phyloP scores from a whole-genome alignment of 805 yeast genomes.

The Schwanniomyces sp. region DNA sequence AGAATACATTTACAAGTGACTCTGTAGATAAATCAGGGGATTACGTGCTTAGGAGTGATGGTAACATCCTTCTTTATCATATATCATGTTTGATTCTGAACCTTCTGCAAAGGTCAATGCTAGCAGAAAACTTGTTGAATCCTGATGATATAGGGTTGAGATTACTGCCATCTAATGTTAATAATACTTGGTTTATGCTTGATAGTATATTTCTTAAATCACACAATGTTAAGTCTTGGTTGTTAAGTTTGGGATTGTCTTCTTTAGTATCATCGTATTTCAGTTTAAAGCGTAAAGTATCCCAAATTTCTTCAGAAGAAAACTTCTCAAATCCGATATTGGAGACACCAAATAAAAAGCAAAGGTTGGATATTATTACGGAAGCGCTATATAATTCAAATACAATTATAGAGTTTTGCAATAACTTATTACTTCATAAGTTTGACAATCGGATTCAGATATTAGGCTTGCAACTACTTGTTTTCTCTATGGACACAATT shows the following conservation, averaged over 20 bases:
- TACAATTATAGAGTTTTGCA: conserved; percentile 20
- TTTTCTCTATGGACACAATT: conserved; percentile 8
- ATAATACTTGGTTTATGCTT: conserved; percentile 24
- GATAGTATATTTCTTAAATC: conserved; percentile 18
- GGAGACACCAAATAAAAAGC: conserved; percentile 19
- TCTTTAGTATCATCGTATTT: conserved; percentile 32
- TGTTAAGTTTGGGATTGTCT: conserved; percentile 33
- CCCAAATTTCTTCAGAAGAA: not conserved
- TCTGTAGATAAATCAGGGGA: not conserved
- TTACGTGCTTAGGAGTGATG: not conserved
- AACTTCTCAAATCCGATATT: conserved; percentile 5
- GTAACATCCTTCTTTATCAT: conserved; percentile 14
- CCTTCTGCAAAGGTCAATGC: conserved; percentile 14
- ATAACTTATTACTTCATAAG: conserved; percentile 20
- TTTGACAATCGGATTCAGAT: conserved; percentile 10
- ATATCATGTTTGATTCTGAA: conserved; percentile 21
- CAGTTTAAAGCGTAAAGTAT: conserved; percentile 12
- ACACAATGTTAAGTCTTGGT: conserved; percentile 35
- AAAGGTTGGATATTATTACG: conserved; percentile 21
- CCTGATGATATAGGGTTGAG: conserved; percentile 11
- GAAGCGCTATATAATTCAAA: conserved; percentile 19
- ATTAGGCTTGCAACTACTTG: conserved; percentile 15
- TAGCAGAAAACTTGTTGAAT: conserved; percentile 8
- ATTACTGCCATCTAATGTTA: not conserved
- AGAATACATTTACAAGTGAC: not conserved